Evolutionary conservation across 1,284 basidiomycete genomes (phyloP).

Genomic region (Ceratorhiza oryzae-sativae): DNA sequence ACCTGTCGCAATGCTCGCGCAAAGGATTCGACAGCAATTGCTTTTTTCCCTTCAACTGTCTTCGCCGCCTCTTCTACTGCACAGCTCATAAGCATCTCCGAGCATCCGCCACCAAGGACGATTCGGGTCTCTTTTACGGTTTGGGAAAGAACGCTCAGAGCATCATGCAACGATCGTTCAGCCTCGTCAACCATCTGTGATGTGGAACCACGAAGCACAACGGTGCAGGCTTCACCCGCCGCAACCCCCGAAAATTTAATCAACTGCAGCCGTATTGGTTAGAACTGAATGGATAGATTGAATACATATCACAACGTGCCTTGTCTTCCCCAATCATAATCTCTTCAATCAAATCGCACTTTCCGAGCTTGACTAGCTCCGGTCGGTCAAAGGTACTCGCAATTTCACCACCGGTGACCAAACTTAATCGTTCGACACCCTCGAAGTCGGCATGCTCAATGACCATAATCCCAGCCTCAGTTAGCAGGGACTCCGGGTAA

Average conservation of each 20-base stretch:
- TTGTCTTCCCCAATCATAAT: conserved; percentile 99
- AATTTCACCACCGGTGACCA: conserved; percentile 98
- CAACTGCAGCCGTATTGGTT: conserved; percentile 60
- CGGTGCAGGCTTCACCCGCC: conserved; percentile 98
- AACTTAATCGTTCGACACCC: conserved; percentile 93
- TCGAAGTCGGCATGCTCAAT: conserved; percentile 99
- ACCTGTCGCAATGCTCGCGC: conserved; percentile 83
- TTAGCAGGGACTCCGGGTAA: conserved; percentile 93
- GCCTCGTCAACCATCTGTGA: conserved; percentile 99
- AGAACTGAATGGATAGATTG: background rate
- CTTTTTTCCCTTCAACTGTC: conserved; percentile 91
- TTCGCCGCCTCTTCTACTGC: conserved; percentile 90
- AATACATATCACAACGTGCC: conserved; percentile 57
- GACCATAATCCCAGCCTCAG: conserved; percentile 93
- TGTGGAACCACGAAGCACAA: conserved; percentile 95
- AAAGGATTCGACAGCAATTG: conserved; percentile 93
- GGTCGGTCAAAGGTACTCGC: conserved; percentile 95
- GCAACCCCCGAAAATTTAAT: conserved; percentile 99
- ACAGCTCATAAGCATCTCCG: conserved; percentile 98
- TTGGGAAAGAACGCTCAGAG: conserved; percentile 95
- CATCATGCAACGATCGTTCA: conserved; percentile 96
- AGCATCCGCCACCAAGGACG: conserved; percentile 94
- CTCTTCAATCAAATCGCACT: conserved; percentile 96
- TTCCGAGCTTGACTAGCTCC: conserved; percentile 91
- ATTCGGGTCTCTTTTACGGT: conserved; percentile 97